Percentiles rank a stretch among this genome's conserved stretches.
These are phyloP conservation scores for Candida qinlingensis DNA, from an alignment of 805 yeast genomes.

Conservation along the genomic window DNA sequence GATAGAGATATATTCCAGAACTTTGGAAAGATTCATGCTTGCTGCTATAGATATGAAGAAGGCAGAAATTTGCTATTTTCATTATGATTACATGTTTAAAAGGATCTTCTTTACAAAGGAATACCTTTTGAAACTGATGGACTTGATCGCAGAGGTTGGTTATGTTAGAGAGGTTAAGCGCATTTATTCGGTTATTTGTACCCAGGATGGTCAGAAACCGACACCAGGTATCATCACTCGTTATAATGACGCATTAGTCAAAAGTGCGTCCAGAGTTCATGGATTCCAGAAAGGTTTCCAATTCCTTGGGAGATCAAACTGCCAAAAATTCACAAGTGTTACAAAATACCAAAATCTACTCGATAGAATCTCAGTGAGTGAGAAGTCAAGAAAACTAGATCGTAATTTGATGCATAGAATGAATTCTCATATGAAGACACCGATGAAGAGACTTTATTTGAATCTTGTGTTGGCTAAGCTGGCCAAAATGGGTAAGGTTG, in stretches of 20 bases:
- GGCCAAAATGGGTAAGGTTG: not conserved
- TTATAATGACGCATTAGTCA: constrained; percentile 7
- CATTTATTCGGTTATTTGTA: constrained; percentile 4
- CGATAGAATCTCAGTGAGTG: constrained; percentile 6
- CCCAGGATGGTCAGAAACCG: constrained; percentile 1
- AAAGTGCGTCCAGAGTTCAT: constrained; percentile 6
- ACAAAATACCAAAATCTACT: constrained; percentile 15
- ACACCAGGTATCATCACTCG: constrained; percentile 4
- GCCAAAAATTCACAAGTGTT: constrained; percentile 4
- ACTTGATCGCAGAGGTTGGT: constrained; percentile 3
- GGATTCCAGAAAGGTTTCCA: constrained; percentile 11
- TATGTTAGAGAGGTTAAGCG: constrained; percentile 9
- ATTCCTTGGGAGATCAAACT: not conserved
- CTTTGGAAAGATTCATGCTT: constrained; percentile 8
- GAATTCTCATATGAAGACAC: not conserved
- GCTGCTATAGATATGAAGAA: constrained; percentile 10
- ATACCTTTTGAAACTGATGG: constrained; percentile 12
- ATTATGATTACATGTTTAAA: constrained; percentile 6
- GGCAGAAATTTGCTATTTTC: not conserved
- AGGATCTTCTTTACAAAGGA: constrained; percentile 14
- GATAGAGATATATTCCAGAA: constrained; percentile 13
- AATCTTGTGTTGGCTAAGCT: constrained; percentile 12
- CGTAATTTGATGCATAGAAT: constrained; percentile 1
- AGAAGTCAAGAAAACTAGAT: constrained; percentile 4
- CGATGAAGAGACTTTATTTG: constrained; percentile 14